These are phyloP conservation scores for Eleusine indica DNA, from an alignment of 176 grass and related monocot genomes.

Conservation along the genomic window DNA sequence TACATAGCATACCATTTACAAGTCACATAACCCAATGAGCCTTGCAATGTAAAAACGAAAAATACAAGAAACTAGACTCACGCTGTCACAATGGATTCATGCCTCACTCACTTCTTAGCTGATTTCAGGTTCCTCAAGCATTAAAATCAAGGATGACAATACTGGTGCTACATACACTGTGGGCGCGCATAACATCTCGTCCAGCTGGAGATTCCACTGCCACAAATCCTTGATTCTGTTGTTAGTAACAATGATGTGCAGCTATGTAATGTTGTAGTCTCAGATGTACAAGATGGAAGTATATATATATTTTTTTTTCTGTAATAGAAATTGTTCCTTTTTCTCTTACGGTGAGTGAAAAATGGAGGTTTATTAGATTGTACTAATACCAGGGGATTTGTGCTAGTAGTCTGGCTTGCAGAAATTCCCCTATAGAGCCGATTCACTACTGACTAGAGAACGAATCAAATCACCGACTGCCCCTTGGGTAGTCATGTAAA, in stretches of 20 bases:
- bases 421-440: too few relatives aligned
- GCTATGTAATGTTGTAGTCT: constrained; percentile 27
- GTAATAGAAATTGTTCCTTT: constrained; percentile 5
- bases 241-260: constrained; percentile 43
- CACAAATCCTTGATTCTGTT: constrained; percentile 45
- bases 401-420: background rate
- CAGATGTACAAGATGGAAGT: background rate
- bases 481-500: background rate
- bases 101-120: background rate
- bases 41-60: background rate
- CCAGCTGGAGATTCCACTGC: constrained; percentile 57
- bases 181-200: constrained; percentile 61
- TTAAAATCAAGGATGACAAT: constrained; percentile 78
- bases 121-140: constrained; percentile 87
- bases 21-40: background rate
- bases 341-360: constrained; percentile 28
- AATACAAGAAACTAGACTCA: background rate
- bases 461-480: background rate
- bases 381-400: background rate
- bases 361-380: too few relatives aligned
- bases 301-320: background rate
- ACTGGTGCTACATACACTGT: constrained; percentile 58
- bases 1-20: background rate
- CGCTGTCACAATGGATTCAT: constrained; percentile 19
- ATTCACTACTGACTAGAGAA: too few relatives aligned